Conservation (phyloP, 805 yeast genomes). For the Wickerhamiella sorbophila region DNA sequence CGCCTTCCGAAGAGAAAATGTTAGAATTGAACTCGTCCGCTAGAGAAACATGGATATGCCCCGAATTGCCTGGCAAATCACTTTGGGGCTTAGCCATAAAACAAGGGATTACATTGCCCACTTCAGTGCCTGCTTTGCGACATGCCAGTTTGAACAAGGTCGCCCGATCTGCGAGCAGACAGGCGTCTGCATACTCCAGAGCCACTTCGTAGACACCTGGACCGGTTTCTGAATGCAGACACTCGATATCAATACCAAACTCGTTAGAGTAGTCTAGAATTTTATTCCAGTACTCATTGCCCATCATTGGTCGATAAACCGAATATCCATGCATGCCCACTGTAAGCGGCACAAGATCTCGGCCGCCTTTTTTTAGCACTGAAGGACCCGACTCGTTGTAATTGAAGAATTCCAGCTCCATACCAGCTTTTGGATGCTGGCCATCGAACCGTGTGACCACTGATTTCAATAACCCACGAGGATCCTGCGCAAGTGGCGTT, state of each 20-base stretch:
- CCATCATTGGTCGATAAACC: conserved; percentile 22
- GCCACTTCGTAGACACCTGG: conserved; percentile 28
- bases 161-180: conserved; percentile 22
- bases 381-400: conserved; percentile 16
- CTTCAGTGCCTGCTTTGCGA: conserved; percentile 20
- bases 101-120: conserved; percentile 20
- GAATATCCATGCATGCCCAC: conserved; percentile 27
- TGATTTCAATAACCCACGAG: conserved; percentile 19
- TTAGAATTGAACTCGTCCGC: conserved; percentile 16
- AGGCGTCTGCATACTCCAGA: conserved; percentile 21
- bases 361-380: background rate
- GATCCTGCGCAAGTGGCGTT: conserved; percentile 21
- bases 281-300: conserved; percentile 20
- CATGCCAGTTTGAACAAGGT: conserved; percentile 22
- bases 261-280: conserved; percentile 15
- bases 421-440: conserved; percentile 16
- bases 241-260: conserved; percentile 21
- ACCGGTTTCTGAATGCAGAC: conserved; percentile 27
- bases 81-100: conserved; percentile 27
- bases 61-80: conserved; percentile 27
- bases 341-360: conserved; percentile 19
- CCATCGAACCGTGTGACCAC: conserved; percentile 8
- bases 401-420: conserved; percentile 25
- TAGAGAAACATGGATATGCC: conserved; percentile 24
- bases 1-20: conserved; percentile 19